Evolutionary conservation across 2,329 filamentous ascomycete genomes (phyloP).

Genomic region (Paracamarosporium sp.): DNA sequence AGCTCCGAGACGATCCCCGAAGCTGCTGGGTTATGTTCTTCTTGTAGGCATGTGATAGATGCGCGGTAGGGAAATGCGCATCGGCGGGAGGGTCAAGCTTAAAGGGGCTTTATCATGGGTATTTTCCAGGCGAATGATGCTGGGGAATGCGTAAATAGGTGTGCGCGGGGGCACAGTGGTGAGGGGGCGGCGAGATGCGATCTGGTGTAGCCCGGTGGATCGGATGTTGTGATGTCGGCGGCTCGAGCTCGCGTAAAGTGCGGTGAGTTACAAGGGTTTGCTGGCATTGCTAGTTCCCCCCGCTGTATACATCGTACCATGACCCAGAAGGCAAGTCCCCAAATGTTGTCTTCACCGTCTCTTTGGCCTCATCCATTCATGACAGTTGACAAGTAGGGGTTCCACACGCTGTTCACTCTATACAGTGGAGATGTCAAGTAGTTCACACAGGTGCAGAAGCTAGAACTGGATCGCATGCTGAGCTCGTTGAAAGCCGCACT

Average conservation of each 20-base stretch:
- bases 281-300: slow-evolving; percentile 5
- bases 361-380: not conserved
- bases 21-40: not conserved
- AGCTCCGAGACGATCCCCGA: not conserved
- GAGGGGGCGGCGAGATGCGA: not conserved
- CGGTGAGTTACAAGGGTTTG: slow-evolving; percentile 23
- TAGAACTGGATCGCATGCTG: not conserved
- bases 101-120: not conserved
- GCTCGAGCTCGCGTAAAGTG: slow-evolving; percentile 19
- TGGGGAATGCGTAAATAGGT: not conserved
- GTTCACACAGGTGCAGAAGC: not conserved
- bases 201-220: not conserved
- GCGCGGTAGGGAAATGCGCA: not conserved
- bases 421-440: no score
- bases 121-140: not conserved
- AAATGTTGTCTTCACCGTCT: slow-evolving; percentile 9
- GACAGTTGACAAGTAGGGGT: not conserved
- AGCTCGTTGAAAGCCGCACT: not conserved
- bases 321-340: slow-evolving; percentile 5
- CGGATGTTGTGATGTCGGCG: not conserved
- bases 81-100: not conserved
- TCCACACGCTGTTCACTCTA: no score
- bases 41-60: slow-evolving; percentile 19
- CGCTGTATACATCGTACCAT: not conserved
- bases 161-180: not conserved